These are phyloP conservation scores for Clavaria fumosa DNA, from an alignment of 768 basidiomycete species.

Conservation along the genomic window DNA sequence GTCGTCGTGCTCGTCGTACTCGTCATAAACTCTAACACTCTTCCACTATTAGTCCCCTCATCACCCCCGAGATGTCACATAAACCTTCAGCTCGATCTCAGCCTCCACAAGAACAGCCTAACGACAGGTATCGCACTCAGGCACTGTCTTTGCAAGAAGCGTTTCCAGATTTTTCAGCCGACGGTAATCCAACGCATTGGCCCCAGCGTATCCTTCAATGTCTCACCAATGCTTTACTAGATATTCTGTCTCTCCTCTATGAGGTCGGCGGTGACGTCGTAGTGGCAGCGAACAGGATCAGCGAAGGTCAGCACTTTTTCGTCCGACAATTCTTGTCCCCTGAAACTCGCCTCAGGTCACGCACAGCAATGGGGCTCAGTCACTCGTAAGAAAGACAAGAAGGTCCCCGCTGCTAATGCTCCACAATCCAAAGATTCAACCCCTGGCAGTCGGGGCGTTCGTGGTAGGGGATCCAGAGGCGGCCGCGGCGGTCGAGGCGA, in stretches of 20 bases:
- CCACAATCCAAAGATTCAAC: conserved; percentile 35
- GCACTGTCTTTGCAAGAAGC: conserved; percentile 52
- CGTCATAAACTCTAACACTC: no score
- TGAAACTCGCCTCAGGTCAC: conserved; percentile 32
- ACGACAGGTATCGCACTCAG: conserved; percentile 35
- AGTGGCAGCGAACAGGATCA: conserved; percentile 56
- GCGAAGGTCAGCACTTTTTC: conserved; percentile 38
- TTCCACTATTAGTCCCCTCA: no score
- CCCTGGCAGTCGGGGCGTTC: conserved; percentile 14
- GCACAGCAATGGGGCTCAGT: conserved; percentile 75
- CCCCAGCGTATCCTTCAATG: conserved; percentile 12
- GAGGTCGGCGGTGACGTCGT: conserved; percentile 60
- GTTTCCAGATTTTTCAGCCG: conserved; percentile 54
- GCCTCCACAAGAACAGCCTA: conserved; percentile 18
- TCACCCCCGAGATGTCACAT: conserved; percentile 19
- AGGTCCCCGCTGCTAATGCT: conserved; percentile 28
- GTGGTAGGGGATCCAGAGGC: conserved; percentile 48
- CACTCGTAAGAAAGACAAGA: conserved; percentile 81
- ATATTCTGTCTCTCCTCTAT: conserved; percentile 50
- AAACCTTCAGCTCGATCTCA: conserved; percentile 32
- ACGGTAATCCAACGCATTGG: conserved; percentile 30
- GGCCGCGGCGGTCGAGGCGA: conserved; percentile 39
- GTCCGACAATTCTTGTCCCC: conserved; percentile 8
- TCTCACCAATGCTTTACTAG: conserved; percentile 22
- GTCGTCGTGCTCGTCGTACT: no score